Percentiles rank a stretch among this genome's conserved stretches.
Conservation (phyloP, 768 basidiomycete genomes). For the Clitopilus passeckerianus region DNA sequence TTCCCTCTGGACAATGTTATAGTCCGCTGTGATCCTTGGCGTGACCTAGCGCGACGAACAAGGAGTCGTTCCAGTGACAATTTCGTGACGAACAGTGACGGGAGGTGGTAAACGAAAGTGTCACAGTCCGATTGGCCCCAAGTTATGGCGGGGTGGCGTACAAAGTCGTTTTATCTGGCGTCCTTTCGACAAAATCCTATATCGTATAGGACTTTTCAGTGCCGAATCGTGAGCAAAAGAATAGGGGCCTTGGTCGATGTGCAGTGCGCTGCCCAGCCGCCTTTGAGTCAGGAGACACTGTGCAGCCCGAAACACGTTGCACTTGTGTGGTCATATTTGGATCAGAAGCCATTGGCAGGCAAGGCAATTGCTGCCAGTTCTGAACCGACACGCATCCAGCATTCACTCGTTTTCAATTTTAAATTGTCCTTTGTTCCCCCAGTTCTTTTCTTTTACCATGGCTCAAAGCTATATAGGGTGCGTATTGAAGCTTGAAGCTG, state of each 20-base stretch:
- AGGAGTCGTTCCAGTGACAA: slow-evolving; percentile 37
- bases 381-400: background rate
- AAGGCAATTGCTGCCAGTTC: slow-evolving; percentile 13
- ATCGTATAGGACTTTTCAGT: background rate
- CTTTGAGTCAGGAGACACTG: background rate
- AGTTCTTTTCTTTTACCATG: slow-evolving; percentile 32
- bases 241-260: background rate
- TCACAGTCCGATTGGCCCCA: slow-evolving; percentile 14
- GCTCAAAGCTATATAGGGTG: slow-evolving; percentile 77
- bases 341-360: background rate
- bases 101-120: slow-evolving; percentile 32
- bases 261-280: background rate
- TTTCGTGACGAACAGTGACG: slow-evolving; percentile 45
- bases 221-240: background rate
- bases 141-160: slow-evolving; percentile 8
- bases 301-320: background rate
- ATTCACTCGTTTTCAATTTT: slow-evolving; percentile 3
- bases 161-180: slow-evolving; percentile 1
- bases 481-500: slow-evolving; percentile 8
- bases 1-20: background rate
- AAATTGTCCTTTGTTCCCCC: slow-evolving; percentile 1
- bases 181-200: background rate
- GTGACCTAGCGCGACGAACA: slow-evolving; percentile 37
- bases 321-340: background rate
- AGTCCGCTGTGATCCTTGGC: slow-evolving; percentile 27